phyloP scores from a whole-genome alignment of 2,329 filamentous ascomycete genomes.

The Talaromyces sp. region DNA sequence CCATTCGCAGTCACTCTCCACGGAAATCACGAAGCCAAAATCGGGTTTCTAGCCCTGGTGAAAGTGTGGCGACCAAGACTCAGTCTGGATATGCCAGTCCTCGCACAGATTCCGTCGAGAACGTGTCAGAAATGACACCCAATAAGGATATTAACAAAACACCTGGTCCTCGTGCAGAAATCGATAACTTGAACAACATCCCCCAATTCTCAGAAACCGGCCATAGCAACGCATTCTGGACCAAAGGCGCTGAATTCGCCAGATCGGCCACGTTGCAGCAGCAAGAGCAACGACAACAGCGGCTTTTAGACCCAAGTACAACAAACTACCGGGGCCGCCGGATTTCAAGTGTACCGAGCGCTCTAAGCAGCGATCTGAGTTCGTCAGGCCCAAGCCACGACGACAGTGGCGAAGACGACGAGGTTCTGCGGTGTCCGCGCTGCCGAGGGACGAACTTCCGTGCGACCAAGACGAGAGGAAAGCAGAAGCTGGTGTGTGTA shows the following conservation, averaged over 20 bases:
- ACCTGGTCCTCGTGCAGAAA: not conserved
- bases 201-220: constrained; percentile 41
- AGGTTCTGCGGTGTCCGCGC: constrained; percentile 50
- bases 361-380: constrained; percentile 53
- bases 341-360: constrained; percentile 46
- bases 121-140: constrained; percentile 10
- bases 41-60: constrained; percentile 19
- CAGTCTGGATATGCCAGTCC: constrained; percentile 23
- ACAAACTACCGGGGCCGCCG: constrained; percentile 16
- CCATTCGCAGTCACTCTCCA: constrained; percentile 44
- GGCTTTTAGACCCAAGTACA: not conserved
- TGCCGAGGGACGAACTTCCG: constrained; percentile 61
- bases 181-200: not conserved
- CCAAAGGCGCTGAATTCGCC: constrained; percentile 37
- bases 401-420: constrained; percentile 1
- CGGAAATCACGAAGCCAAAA: constrained; percentile 33
- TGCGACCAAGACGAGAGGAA: constrained; percentile 49
- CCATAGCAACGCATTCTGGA: constrained; percentile 52
- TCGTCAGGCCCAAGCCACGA: constrained; percentile 20
- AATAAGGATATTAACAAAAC: constrained; percentile 33
- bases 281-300: not conserved
- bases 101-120: constrained; percentile 23
- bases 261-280: constrained; percentile 24
- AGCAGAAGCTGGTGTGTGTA: constrained; percentile 57
- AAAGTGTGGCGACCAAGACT: constrained; percentile 18